phyloP scores from a whole-genome alignment of 1,284 basidiomycete species.

The Ceratobasidium sp. region DNA sequence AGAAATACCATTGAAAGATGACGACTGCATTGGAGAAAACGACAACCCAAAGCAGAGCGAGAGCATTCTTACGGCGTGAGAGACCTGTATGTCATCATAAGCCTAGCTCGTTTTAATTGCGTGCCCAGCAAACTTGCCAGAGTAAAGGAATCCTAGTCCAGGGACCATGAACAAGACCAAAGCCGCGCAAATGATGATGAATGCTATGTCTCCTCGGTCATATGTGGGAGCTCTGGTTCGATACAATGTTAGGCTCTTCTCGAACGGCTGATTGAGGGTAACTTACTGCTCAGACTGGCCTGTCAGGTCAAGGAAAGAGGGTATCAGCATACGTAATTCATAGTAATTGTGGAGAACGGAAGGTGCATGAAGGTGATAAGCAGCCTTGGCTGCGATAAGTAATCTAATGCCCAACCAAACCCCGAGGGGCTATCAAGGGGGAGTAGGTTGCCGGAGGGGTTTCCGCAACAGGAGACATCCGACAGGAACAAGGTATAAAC shows the following conservation, averaged over 20 bases:
- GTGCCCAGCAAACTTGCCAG: constrained; percentile 69
- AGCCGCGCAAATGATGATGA: constrained; percentile 77
- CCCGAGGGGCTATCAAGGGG: neutral
- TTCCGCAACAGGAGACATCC: constrained; percentile 21
- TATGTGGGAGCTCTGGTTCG: constrained; percentile 44
- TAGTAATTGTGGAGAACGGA: neutral
- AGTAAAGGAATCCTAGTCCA: constrained; percentile 84
- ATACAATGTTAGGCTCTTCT: neutral
- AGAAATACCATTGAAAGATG: constrained; percentile 89
- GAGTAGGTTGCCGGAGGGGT: neutral
- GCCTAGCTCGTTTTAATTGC: constrained; percentile 56
- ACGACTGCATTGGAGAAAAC: constrained; percentile 74
- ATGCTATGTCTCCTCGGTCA: constrained; percentile 70
- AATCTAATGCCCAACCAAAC: constrained; percentile 1
- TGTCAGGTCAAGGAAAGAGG: neutral
- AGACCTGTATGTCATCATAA: constrained; percentile 57
- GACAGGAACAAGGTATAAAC: neutral
- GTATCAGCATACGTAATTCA: constrained; percentile 5
- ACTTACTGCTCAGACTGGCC: constrained; percentile 32
- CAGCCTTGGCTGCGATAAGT: neutral
- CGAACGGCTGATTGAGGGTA: neutral
- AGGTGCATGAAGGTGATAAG: neutral
- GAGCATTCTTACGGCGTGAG: constrained; percentile 58
- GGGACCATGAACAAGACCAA: constrained; percentile 75
- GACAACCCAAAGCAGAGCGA: constrained; percentile 72